phyloP scores from a whole-genome alignment of 2,329 filamentous ascomycete genomes.

The Claviceps sp. region DNA sequence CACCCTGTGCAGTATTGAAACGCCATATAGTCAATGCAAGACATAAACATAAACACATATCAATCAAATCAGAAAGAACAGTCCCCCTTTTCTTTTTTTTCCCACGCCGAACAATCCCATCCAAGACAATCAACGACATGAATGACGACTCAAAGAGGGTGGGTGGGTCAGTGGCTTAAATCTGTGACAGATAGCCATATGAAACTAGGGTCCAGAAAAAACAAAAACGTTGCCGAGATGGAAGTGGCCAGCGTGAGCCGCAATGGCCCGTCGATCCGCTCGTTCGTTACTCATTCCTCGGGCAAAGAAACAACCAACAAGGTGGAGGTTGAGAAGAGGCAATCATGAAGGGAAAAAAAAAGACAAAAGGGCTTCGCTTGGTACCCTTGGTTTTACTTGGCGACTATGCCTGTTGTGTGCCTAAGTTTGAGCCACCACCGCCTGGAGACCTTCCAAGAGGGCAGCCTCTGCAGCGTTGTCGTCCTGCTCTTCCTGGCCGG shows the following conservation, averaged over 20 bases:
- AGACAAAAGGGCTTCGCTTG: background rate
- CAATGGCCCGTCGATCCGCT: background rate
- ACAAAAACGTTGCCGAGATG: background rate
- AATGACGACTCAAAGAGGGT: background rate
- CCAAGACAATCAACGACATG: background rate
- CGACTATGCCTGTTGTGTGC: no score
- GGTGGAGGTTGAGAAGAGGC: no score
- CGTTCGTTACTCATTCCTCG: background rate
- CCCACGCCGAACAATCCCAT: background rate
- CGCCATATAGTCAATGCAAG: background rate
- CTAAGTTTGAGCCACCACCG: constrained; percentile 17
- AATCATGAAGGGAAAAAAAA: background rate
- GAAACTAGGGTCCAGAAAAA: background rate
- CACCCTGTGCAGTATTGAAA: background rate
- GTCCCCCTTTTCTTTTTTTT: background rate
- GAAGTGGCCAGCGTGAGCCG: background rate
- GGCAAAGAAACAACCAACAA: background rate
- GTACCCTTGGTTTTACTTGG: no score
- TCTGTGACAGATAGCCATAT: no score
- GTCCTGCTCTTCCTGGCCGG: constrained; percentile 11
- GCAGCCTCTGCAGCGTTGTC: constrained; percentile 23
- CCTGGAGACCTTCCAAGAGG: constrained; percentile 22
- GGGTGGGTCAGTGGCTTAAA: background rate
- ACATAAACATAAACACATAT: background rate
- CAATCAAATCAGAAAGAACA: no score